These are phyloP conservation scores for Glycine latifolia DNA, from an alignment of 306 rosid genomes.

Conservation along the genomic window DNA sequence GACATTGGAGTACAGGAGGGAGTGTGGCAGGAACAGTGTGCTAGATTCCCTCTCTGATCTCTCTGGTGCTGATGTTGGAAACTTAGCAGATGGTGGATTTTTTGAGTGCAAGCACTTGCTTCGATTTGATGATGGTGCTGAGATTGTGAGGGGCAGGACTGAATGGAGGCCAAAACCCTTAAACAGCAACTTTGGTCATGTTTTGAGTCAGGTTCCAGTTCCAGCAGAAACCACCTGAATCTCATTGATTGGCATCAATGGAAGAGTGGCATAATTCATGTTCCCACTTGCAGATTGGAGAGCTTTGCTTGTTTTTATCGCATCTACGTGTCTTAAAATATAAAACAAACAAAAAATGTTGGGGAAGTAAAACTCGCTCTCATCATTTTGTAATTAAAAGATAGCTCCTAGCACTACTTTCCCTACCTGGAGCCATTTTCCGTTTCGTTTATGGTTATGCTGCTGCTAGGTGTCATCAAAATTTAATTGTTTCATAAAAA, in stretches of 20 bases:
- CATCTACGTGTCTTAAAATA: no score
- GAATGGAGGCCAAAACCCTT: conserved; percentile 80
- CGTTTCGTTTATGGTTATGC: conserved; percentile 43
- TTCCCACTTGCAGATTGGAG: conserved; percentile 43
- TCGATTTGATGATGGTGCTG: conserved; percentile 75
- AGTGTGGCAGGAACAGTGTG: conserved; percentile 87
- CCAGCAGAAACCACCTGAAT: conserved; percentile 54
- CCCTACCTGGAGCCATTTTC: not conserved
- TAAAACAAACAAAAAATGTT: not conserved
- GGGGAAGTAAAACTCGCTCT: conserved; percentile 47
- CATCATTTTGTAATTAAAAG: conserved; percentile 60
- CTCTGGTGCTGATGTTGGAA: conserved; percentile 59
- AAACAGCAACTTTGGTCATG: conserved; percentile 46
- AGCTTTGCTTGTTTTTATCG: conserved; percentile 40
- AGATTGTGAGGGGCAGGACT: conserved; percentile 93
- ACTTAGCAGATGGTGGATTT: conserved; percentile 51
- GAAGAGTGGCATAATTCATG: conserved; percentile 25
- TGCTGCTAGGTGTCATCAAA: conserved; percentile 42
- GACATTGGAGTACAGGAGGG: conserved; percentile 94
- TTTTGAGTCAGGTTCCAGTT: conserved; percentile 57
- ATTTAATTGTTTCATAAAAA: conserved; percentile 46
- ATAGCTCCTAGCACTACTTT: conserved; percentile 42
- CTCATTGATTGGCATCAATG: conserved; percentile 26
- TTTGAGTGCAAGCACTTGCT: conserved; percentile 90
- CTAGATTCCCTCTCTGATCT: conserved; percentile 78